A percentile compares a stretch with the other conserved stretches of the same genome.
Conservation (phyloP, 2,329 filamentous ascomycete genomes). For the Fusarium sororula region DNA sequence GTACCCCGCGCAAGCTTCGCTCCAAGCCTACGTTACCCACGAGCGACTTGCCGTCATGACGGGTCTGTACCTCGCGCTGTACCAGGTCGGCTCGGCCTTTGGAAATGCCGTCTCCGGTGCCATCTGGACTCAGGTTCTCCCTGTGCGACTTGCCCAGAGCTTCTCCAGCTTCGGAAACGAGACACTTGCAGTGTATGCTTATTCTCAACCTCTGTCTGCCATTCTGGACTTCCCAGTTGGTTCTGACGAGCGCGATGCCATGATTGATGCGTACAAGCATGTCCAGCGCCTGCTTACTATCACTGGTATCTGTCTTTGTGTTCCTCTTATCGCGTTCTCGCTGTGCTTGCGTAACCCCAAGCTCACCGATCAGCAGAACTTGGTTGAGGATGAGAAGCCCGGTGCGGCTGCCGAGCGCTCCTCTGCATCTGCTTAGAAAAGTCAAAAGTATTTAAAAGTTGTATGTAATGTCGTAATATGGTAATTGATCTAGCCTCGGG, state of each 20-base stretch:
- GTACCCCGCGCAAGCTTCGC: conserved; percentile 57
- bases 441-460: not conserved
- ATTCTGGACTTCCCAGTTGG: conserved; percentile 51
- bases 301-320: conserved; percentile 58
- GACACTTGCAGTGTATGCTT: conserved; percentile 49
- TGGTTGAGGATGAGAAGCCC: conserved; percentile 48
- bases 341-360: conserved; percentile 55
- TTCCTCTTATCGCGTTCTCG: conserved; percentile 58
- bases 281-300: conserved; percentile 59
- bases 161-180: conserved; percentile 46
- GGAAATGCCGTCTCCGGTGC: conserved; percentile 69
- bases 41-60: conserved; percentile 71
- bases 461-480: conserved; percentile 8
- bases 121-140: conserved; percentile 69
- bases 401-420: conserved; percentile 9
- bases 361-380: conserved; percentile 56
- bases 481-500: conserved; percentile 17
- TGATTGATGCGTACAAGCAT: conserved; percentile 57
- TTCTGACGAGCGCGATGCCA: conserved; percentile 53
- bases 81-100: conserved; percentile 69
- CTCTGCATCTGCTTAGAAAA: not conserved
- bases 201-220: conserved; percentile 50
- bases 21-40: conserved; percentile 55
- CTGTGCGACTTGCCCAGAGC: conserved; percentile 53
- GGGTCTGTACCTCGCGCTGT: conserved; percentile 69